These are phyloP conservation scores for Brettanomyces anomalus DNA, from an alignment of 805 yeast species.

Conservation along the genomic window DNA sequence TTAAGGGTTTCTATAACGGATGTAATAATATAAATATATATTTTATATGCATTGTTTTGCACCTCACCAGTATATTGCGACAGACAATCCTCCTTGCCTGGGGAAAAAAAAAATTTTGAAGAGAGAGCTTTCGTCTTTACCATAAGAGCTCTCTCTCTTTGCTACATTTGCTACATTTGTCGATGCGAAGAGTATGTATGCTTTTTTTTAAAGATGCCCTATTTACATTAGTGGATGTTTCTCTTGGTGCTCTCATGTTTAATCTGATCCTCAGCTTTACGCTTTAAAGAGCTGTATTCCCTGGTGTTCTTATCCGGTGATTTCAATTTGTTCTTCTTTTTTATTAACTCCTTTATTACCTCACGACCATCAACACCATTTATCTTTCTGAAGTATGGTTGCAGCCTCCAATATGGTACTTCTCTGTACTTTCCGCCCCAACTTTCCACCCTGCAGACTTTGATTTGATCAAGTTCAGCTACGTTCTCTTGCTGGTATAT, in stretches of 20 bases:
- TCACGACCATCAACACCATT: slow-evolving; percentile 59
- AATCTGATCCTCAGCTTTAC: slow-evolving; percentile 1
- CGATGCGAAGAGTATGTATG: too few species aligned
- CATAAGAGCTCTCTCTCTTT: too few species aligned
- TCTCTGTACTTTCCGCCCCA: slow-evolving; percentile 81
- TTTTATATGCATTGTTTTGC: too few species aligned
- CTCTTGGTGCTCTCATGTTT: background rate
- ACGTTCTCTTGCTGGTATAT: slow-evolving; percentile 46
- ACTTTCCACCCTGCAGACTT: slow-evolving; percentile 40
- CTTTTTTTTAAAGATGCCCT: background rate
- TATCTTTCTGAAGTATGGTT: slow-evolving; percentile 88
- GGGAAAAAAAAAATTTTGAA: too few species aligned
- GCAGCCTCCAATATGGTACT: slow-evolving; percentile 94
- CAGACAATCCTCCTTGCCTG: too few species aligned
- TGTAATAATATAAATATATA: too few species aligned
- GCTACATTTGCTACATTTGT: too few species aligned
- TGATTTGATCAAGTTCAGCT: slow-evolving; percentile 46
- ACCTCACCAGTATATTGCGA: too few species aligned
- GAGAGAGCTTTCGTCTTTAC: too few species aligned
- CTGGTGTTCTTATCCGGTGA: background rate
- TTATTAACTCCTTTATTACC: background rate
- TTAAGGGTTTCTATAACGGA: too few species aligned
- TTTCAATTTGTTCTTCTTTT: background rate
- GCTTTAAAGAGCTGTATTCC: background rate
- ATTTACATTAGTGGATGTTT: background rate